Evolutionary conservation across 352 stramenopile genomes (phyloP), one percentile per base, ranked within the genome.

Genomic region (Pythium grandisporangium): DNA sequence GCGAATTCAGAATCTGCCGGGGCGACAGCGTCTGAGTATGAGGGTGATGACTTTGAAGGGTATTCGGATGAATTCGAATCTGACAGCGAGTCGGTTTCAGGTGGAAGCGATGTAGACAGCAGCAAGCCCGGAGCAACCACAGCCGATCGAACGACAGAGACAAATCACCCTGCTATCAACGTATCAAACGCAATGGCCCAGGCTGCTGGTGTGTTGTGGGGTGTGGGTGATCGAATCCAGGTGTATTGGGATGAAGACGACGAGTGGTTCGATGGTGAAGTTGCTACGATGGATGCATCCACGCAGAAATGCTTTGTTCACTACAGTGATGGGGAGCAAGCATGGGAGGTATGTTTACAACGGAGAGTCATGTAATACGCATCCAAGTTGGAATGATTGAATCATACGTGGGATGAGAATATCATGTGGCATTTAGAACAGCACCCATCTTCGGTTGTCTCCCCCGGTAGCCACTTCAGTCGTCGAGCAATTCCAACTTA

Each of bases 31-130:
- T 32, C 27, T 8, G 14, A 41, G 2, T 79, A 73, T 45, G 55
- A 61, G 14, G 51, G 70, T 11, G 61, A 77, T 7, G 55, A 48
- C 6, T 77, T 75, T 21, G 66, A 76, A 24, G 51, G 61, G 4
- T 83, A 83, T 48, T 76, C 66, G 24, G 62, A 74, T 33, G 57
- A 60, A 21, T 80, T 80, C 23, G 66, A 83, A 6, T 21, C 32
- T 12, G 57, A 63, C 27, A 45, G 51, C 24, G 50, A 55, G n/a
- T n/a, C n/a, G n/a, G n/a, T n/a, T n/a, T n/a, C n/a, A n/a, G n/a
- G n/a, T n/a, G n/a, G n/a, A n/a, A n/a, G n/a, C 5, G 37, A 30
- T 19, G 17, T 13, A 6, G 12, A 22, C n/a, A 42, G 23, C 6
- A 42, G 10, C 16, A 32, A n/a, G 7, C 13, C 32, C 22, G 7